phyloP scores from a whole-genome alignment of 2,329 filamentous ascomycete genomes.

The Bimuria novae-zelandiae region DNA sequence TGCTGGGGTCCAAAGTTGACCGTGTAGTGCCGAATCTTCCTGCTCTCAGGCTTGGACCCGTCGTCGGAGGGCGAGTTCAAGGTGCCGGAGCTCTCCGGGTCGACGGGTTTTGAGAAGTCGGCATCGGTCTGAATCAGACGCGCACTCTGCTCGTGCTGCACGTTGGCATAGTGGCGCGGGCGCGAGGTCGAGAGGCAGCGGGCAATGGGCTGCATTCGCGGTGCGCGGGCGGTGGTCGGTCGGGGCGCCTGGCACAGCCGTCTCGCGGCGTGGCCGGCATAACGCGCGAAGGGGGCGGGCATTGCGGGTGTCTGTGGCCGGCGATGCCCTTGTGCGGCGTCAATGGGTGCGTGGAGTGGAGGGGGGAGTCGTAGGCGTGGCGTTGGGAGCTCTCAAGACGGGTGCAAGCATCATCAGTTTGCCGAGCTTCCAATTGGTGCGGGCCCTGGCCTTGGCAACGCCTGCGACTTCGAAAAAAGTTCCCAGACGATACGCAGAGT shows the following conservation, averaged over 20 bases:
- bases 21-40: conserved; percentile 98
- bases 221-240: conserved; percentile 45
- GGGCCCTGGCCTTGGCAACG: conserved; percentile 29
- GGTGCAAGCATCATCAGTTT: conserved; percentile 25
- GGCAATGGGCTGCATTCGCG: conserved; percentile 51
- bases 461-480: conserved; percentile 24
- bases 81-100: conserved; percentile 51
- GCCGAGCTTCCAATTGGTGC: conserved; percentile 33
- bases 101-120: conserved; percentile 60
- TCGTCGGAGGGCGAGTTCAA: conserved; percentile 53
- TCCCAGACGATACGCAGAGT: conserved; percentile 19
- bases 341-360: conserved; percentile 42
- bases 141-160: conserved; percentile 55
- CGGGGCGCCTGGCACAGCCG: conserved; percentile 65
- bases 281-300: conserved; percentile 72
- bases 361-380: conserved; percentile 37
- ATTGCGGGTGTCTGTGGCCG: conserved; percentile 56
- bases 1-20: conserved; percentile 99
- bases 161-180: conserved; percentile 66
- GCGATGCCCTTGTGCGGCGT: conserved; percentile 35
- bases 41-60: conserved; percentile 56
- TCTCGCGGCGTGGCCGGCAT: conserved; percentile 72
- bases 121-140: conserved; percentile 69
- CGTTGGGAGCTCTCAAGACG: conserved; percentile 34
- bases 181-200: conserved; percentile 70